Evolutionary conservation across 129 eudicot species (phyloP).

Genomic region (Centrapalus pauciflorus): DNA sequence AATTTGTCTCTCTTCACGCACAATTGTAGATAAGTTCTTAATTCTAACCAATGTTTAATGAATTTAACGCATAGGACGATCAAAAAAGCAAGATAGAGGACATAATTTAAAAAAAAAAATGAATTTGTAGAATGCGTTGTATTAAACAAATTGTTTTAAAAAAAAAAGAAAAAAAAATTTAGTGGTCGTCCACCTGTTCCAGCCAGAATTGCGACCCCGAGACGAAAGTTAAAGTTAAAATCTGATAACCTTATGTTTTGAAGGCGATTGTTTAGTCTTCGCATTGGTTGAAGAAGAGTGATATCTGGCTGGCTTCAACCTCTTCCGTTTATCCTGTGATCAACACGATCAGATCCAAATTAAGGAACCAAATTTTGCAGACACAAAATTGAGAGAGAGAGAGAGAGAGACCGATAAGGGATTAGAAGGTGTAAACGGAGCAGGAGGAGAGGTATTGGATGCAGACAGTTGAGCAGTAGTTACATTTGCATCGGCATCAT

Average conservation of each 20-base stretch:
- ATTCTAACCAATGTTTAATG: background rate
- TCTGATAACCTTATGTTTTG: slow-evolving; percentile 32
- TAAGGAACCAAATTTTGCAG: background rate
- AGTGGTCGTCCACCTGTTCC: too few species aligned
- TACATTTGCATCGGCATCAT: background rate
- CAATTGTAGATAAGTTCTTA: background rate
- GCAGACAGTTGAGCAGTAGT: slow-evolving; percentile 12
- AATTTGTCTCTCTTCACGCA: background rate
- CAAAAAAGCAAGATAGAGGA: too few species aligned
- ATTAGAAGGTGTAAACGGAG: slow-evolving; percentile 25
- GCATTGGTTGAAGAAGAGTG: background rate
- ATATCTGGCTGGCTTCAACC: slow-evolving; percentile 14
- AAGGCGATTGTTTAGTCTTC: slow-evolving; percentile 27
- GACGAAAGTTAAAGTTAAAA: too few species aligned
- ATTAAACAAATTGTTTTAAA: too few species aligned
- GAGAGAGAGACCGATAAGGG: slow-evolving; percentile 7
- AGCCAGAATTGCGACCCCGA: too few species aligned
- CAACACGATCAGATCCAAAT: slow-evolving; percentile 40
- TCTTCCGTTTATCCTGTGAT: slow-evolving; percentile 45
- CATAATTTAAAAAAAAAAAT: background rate
- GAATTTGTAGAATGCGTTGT: too few species aligned
- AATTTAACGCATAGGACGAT: background rate
- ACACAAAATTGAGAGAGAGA: background rate
- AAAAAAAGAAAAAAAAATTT: too few species aligned
- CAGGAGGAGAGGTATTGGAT: background rate